These are phyloP conservation scores for Cytospora leucostoma DNA, from an alignment of 2,329 filamentous ascomycete species.

Conservation along the genomic window DNA sequence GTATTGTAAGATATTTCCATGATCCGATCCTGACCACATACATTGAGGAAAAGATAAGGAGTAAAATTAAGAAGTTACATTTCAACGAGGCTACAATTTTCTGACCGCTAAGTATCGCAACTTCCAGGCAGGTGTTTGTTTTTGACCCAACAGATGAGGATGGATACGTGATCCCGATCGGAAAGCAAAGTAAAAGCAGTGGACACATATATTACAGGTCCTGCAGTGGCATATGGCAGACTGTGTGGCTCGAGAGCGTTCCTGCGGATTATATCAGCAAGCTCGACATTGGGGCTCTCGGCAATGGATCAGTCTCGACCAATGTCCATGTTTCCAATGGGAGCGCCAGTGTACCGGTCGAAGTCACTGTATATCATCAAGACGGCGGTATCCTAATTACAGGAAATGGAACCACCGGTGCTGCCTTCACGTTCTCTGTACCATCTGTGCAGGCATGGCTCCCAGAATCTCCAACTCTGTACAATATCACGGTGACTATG, in stretches of 20 bases:
- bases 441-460: constrained; percentile 63
- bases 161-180: constrained; percentile 60
- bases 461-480: constrained; percentile 62
- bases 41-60: background rate
- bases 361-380: constrained; percentile 40
- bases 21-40: background rate
- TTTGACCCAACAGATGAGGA: constrained; percentile 66
- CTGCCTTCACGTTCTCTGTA: constrained; percentile 57
- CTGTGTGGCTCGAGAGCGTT: constrained; percentile 69
- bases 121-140: constrained; percentile 57
- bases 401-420: constrained; percentile 47
- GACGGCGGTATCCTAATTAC: constrained; percentile 46
- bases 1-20: constrained; percentile 52
- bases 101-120: background rate
- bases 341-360: constrained; percentile 33
- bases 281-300: constrained; percentile 60
- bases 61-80: no score
- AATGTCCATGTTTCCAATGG: constrained; percentile 53
- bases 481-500: constrained; percentile 60
- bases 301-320: constrained; percentile 58
- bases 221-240: constrained; percentile 75
- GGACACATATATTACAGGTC: constrained; percentile 71
- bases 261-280: constrained; percentile 58
- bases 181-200: constrained; percentile 61
- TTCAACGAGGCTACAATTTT: no score